Conservation (phyloP, 2,329 filamentous ascomycete genomes). For the Penicillium sp. region DNA sequence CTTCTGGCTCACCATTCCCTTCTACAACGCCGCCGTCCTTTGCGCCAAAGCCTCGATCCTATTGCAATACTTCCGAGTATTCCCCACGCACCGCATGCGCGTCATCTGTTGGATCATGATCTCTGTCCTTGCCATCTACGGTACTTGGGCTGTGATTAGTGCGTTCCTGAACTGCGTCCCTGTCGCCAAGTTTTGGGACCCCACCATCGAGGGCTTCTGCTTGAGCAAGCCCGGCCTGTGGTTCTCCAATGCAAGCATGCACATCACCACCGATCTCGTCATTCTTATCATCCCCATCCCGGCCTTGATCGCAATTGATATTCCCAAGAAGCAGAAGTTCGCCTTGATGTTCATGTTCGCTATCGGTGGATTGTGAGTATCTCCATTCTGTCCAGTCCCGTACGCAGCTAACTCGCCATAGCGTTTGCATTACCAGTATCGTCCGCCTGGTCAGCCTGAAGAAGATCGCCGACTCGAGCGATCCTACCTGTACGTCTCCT, state of each 20-base stretch:
- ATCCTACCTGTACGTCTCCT: conserved; percentile 34
- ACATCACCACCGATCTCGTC: conserved; percentile 46
- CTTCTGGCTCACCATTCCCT: conserved; percentile 40
- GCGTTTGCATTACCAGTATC: conserved; percentile 37
- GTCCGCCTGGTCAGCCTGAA: conserved; percentile 34
- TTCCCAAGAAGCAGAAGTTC: conserved; percentile 45
- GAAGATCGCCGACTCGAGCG: conserved; percentile 31
- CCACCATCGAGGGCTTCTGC: conserved; percentile 33
- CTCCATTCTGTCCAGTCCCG: not conserved
- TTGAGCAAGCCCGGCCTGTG: conserved; percentile 41
- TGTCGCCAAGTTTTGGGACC: conserved; percentile 38
- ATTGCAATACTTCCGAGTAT: conserved; percentile 51
- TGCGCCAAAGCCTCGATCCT: conserved; percentile 50
- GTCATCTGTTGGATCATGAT: conserved; percentile 41
- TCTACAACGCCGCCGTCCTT: conserved; percentile 39
- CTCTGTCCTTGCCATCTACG: conserved; percentile 32
- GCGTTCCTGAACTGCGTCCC: conserved; percentile 39
- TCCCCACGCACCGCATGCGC: conserved; percentile 37
- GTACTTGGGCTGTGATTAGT: conserved; percentile 37
- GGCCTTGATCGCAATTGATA: conserved; percentile 38
- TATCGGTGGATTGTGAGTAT: conserved; percentile 37
- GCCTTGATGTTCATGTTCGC: conserved; percentile 45
- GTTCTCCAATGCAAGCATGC: conserved; percentile 45
- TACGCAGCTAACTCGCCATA: conserved; percentile 4
- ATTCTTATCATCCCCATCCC: conserved; percentile 48